Base-by-base conservation (phyloP, 345 rosid species). In the Odontarrhena argentea region DNA sequence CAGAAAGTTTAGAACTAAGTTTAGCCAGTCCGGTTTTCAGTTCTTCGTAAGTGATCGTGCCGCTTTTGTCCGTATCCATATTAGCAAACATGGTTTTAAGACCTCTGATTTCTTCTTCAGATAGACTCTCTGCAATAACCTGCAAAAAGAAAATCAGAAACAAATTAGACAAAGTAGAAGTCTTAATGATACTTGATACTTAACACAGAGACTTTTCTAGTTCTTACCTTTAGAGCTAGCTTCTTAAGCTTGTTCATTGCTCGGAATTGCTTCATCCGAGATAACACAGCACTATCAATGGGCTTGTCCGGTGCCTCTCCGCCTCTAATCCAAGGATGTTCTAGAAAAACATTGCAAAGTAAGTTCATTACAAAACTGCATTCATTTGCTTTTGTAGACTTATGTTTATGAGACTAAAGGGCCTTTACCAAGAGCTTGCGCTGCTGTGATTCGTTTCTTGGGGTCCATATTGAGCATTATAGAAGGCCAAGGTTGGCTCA, bases 201-300 rank as follows among this genome's bases (percentile, higher is more conserved):
- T 53, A 7, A 5, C 53, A 0, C 36, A 25, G 8, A 53, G 30
- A 62, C 26, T 46, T 56, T 72, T 34, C 8, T 65, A 43, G 22
- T 46, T 54, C 1, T 60, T 76, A 92, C 97, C 88, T 92, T 87
- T 48, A 92, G 71, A 34, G 96, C 97, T 43, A 92, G 87, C 84
- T 87, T 81, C 77, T 89, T 89, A 66, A 92, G 85, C 68, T 92
- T 84, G 80, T 87, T 92, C 98, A 92, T 87, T 52, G 89, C 96
- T 64, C 93, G 84, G 77, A 92, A 89, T 76, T 92, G 96, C 78
- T 87, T 92, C 98, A 92, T 79, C 67, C 97, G 77, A 30, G 94
- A 82, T n/a, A 92, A 87, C 63, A 90, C 98, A 10, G 94, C 98
- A 67, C 76, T 87, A 65, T 81, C 88, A 45, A 92, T 84, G 24